Evolutionary conservation across 768 basidiomycete species (phyloP).

Genomic region (Kwoniella bestiolae): DNA sequence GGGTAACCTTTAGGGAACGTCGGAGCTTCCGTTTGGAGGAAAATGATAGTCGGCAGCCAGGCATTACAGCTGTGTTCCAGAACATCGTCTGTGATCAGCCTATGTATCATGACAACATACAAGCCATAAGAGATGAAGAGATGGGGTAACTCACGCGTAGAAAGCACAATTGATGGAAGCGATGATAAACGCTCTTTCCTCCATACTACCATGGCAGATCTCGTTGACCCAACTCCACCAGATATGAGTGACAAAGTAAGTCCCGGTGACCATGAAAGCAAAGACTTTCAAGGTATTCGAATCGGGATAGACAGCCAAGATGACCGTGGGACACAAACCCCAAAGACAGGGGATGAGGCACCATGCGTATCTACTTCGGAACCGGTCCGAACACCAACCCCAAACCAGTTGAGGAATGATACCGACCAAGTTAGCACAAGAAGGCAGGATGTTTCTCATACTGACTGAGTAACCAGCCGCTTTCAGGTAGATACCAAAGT

Average conservation of each 20-base stretch:
- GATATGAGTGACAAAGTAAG: conserved; percentile 11
- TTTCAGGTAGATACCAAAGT: conserved; percentile 13
- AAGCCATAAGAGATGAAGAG: not conserved
- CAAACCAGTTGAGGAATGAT: conserved; percentile 14
- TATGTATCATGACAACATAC: too few relatives aligned
- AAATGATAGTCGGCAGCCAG: conserved; percentile 30
- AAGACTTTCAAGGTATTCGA: not conserved
- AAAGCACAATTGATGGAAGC: conserved; percentile 17
- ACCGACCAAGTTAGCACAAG: conserved; percentile 5
- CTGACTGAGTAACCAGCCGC: conserved; percentile 24
- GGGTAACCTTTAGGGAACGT: conserved; percentile 30
- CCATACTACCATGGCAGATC: conserved; percentile 20
- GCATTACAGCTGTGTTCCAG: conserved; percentile 11
- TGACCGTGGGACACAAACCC: conserved; percentile 7
- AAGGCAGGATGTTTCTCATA: conserved; percentile 31
- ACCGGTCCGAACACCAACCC: conserved; percentile 9
- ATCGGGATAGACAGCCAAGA: conserved; percentile 3
- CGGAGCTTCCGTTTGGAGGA: conserved; percentile 29
- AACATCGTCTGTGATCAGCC: too few relatives aligned
- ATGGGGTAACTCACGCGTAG: conserved; percentile 1
- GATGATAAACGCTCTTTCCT: conserved; percentile 26
- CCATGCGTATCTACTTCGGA: conserved; percentile 11
- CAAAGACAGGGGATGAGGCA: not conserved
- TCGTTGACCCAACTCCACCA: conserved; percentile 14
- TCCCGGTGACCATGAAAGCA: conserved; percentile 14